phyloP scores from a whole-genome alignment of 441 rosid species.

The Macaranga tanarius region DNA sequence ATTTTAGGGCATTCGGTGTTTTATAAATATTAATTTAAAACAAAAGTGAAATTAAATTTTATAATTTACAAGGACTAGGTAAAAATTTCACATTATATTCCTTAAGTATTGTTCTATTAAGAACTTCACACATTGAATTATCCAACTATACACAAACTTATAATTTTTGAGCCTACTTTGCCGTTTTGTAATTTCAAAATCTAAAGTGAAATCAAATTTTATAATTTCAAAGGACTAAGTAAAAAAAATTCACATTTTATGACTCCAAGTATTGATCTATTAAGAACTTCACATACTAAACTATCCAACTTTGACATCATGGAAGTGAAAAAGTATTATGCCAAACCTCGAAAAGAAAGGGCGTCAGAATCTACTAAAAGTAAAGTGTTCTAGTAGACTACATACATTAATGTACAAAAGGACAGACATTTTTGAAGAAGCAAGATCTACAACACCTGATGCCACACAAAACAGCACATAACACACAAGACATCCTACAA shows the following conservation, averaged over 20 bases:
- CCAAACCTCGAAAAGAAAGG: not conserved
- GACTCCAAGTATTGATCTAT: too few species aligned
- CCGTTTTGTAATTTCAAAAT: too few species aligned
- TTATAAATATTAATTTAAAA: not conserved
- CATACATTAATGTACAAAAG: not conserved
- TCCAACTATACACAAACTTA: too few species aligned
- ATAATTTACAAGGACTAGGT: not conserved
- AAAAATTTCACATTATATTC: too few species aligned
- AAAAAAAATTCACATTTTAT: too few species aligned
- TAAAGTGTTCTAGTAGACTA: not conserved
- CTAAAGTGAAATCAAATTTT: not conserved
- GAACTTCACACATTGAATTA: too few species aligned
- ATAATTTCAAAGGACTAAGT: not conserved
- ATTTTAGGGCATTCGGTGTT: not conserved
- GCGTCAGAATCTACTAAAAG: not conserved
- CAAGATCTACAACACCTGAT: not conserved
- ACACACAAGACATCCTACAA: not conserved
- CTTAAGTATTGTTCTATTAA: too few species aligned
- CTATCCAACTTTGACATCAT: not conserved
- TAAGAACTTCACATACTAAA: not conserved
- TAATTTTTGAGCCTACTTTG: too few species aligned
- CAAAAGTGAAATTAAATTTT: too few species aligned
- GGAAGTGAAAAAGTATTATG: not conserved
- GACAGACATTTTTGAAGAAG: not conserved
- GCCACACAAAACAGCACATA: not conserved